Conservation (phyloP, 192 early-diverging fungal genomes). For the Blastocladiella britannica region DNA sequence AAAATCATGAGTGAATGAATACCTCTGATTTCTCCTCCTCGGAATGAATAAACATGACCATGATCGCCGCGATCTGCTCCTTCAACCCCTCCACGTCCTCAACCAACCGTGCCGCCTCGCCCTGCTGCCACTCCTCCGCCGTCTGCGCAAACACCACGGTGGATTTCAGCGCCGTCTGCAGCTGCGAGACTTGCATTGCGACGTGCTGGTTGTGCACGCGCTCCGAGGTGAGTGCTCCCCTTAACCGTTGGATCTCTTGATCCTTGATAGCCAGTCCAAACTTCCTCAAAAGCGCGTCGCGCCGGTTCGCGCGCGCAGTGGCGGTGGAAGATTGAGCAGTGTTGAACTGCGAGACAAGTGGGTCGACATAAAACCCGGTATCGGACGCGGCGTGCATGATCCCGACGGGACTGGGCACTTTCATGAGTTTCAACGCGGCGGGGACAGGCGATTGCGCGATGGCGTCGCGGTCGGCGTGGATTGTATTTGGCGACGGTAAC, state of each 20-base stretch:
- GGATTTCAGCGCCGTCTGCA: neutral
- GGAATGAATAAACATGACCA: neutral
- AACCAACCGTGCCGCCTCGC: neutral
- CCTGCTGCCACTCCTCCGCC: neutral
- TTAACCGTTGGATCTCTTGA: neutral
- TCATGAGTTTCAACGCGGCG: neutral
- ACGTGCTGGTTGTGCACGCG: neutral
- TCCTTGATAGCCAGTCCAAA: neutral
- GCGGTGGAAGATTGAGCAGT: neutral
- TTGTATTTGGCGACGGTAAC: neutral
- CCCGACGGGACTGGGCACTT: neutral
- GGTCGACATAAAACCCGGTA: too few relatives aligned
- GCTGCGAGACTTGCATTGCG: neutral
- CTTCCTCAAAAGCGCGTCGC: neutral
- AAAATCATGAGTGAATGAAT: too few relatives aligned
- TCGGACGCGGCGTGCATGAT: too few relatives aligned
- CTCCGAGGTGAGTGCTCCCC: neutral
- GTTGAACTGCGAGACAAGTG: neutral
- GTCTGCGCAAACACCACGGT: neutral
- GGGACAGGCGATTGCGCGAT: neutral
- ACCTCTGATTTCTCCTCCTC: neutral
- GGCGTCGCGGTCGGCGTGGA: neutral
- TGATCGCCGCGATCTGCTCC: neutral
- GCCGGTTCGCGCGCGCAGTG: neutral
- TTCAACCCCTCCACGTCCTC: neutral